Conservation (phyloP, 306 rosid species). For the Lablab purpureus region DNA sequence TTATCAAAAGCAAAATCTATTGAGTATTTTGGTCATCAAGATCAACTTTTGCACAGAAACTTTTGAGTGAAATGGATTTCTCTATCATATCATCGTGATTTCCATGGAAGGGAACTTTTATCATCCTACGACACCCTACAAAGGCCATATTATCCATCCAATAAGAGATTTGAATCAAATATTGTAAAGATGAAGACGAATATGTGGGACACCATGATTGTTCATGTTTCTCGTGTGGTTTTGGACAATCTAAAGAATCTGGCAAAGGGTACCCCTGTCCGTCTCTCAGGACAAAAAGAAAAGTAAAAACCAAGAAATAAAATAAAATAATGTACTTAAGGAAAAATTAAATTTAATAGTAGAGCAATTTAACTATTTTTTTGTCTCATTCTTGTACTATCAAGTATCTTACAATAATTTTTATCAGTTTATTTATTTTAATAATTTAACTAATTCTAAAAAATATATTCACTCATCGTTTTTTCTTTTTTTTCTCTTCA, state of each 20-base stretch:
- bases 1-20: background rate
- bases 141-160: background rate
- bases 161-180: background rate
- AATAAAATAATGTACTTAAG: background rate
- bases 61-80: background rate
- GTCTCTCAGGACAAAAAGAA: background rate
- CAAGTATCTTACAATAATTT: no score
- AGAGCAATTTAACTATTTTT: no score
- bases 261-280: background rate
- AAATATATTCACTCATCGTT: no score
- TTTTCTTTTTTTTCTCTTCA: no score
- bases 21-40: background rate
- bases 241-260: background rate
- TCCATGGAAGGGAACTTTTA: background rate
- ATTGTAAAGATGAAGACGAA: background rate
- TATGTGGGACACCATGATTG: background rate
- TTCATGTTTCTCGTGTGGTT: background rate
- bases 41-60: background rate
- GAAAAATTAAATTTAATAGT: background rate
- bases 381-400: no score
- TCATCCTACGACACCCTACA: background rate
- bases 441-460: no score
- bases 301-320: no score
- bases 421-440: no score
- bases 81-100: background rate